Evolutionary conservation across 306 rosid species (phyloP), one percentile per base, ranked within the genome.

Genomic region (Sechiopsis laciniata): DNA sequence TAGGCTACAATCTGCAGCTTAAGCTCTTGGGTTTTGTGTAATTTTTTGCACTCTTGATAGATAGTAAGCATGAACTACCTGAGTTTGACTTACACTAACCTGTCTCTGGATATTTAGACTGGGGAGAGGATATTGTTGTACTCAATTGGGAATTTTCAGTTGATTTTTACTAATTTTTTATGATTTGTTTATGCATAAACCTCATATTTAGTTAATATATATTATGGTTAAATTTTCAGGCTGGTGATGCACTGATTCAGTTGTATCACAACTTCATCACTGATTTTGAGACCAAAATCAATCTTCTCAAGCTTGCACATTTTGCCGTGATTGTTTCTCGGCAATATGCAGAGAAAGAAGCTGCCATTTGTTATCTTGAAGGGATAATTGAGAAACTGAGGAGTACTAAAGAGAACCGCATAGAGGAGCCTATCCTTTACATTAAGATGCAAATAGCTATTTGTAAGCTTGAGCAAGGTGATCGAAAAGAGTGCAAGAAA

Each of bases 301-400:
- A 95, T 82, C 97, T 89, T 77, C 95, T 95, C 83, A 95, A 95
- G 89, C 97, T 95, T 78, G 99, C 99, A 14, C 99, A 95, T 85
- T 91, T 95, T 83, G 95, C 96, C 35, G 99, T 95, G 72, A 91
- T 89, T 77, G 99, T 95, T 37, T 95, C 99, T 72, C 89, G 99
- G 70, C 96, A 82, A 80, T 95, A 95, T 83, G 75, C 97, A 22
- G 99, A 95, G 84, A 95, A 87, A 85, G 96, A 95, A 80, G 91
- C 97, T 69, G 97, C 97, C 15, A 81, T 91, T 81, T 80, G 75
- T 78, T 95, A 95, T 83, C 97, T 95, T 56, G 91, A 84, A 61
- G 97, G 97, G 56, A 78, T 95, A 77, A 91, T 89, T 51, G 97
- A 95, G 87, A 95, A 95, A 80, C 90, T 95, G 75, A 92, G 82